Conservation (phyloP, 2,329 filamentous ascomycete species). For the Colletotrichum gloeosporioides region DNA sequence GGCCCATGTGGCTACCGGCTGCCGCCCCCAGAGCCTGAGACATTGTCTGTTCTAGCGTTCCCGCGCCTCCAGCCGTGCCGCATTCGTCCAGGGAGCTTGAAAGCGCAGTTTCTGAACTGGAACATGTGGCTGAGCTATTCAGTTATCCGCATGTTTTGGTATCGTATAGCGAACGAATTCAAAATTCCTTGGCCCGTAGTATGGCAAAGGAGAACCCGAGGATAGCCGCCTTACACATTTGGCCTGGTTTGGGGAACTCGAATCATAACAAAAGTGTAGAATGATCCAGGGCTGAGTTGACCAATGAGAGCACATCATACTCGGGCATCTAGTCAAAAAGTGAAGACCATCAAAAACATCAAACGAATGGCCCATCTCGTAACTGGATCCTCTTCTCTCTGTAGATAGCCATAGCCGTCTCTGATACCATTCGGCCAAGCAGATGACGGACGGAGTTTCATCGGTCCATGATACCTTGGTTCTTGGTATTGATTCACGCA, state of each 20-base stretch:
- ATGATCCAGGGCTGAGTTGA: not conserved
- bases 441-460: not conserved
- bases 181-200: not conserved
- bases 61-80: not conserved
- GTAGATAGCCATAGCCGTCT: too few species aligned
- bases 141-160: not conserved
- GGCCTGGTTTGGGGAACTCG: too few species aligned
- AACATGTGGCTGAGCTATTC: not conserved
- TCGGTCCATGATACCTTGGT: not conserved
- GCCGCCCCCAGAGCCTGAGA: not conserved
- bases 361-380: not conserved
- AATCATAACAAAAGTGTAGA: not conserved
- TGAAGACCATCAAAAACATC: not conserved
- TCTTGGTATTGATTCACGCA: not conserved
- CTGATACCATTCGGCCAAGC: fast-evolving
- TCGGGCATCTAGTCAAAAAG: too few species aligned
- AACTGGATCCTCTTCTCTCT: not conserved
- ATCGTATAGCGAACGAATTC: not conserved
- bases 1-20: not conserved
- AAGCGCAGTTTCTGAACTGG: not conserved
- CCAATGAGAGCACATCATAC: not conserved
- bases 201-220: not conserved
- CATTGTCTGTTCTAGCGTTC: not conserved
- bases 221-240: not conserved
- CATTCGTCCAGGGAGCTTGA: not conserved